A percentile compares a stretch with the other conserved stretches of the same genome.
These are phyloP conservation scores for Nemania bipapillata DNA, from an alignment of 2,329 filamentous ascomycete genomes.

Conservation along the genomic window DNA sequence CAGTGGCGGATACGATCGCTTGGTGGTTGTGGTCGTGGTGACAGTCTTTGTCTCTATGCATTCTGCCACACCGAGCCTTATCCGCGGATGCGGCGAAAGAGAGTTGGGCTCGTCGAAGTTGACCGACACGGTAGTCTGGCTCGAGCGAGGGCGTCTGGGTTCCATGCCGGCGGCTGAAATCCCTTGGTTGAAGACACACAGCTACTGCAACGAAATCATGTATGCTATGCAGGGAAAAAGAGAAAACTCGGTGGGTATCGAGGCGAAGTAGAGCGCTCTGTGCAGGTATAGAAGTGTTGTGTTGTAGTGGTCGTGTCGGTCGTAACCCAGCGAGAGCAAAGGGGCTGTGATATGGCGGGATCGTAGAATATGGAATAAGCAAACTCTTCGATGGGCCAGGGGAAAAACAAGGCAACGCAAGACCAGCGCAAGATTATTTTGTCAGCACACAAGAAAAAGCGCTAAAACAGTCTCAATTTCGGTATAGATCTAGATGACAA, in stretches of 20 bases:
- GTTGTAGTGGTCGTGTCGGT: slow-evolving; percentile 5
- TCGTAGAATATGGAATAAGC: slow-evolving; percentile 19
- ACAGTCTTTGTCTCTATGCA: slow-evolving; percentile 77
- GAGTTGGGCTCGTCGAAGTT: slow-evolving; percentile 59
- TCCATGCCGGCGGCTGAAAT: slow-evolving; percentile 42
- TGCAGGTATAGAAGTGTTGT: slow-evolving; percentile 1
- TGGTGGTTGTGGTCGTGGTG: slow-evolving; percentile 92
- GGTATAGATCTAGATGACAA: background rate
- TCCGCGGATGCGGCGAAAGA: slow-evolving; percentile 54
- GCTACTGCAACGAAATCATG: slow-evolving; percentile 34
- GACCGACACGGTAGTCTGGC: slow-evolving; percentile 59
- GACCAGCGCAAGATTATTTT: slow-evolving; percentile 14
- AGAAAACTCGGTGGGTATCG: background rate
- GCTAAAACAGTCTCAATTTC: no score
- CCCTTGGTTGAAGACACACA: slow-evolving; percentile 26
- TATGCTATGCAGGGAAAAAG: slow-evolving; percentile 26
- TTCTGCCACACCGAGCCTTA: slow-evolving; percentile 70
- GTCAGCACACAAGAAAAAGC: no score
- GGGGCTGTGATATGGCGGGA: slow-evolving; percentile 19
- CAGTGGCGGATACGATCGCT: slow-evolving; percentile 84
- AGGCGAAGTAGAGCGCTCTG: background rate
- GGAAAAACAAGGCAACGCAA: slow-evolving; percentile 30
- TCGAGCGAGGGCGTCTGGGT: slow-evolving; percentile 52
- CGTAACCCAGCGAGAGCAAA: background rate
- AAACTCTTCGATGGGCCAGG: slow-evolving; percentile 7